Conservation (phyloP, 2,329 filamentous ascomycete genomes). For the Monosporascus sp. region DNA sequence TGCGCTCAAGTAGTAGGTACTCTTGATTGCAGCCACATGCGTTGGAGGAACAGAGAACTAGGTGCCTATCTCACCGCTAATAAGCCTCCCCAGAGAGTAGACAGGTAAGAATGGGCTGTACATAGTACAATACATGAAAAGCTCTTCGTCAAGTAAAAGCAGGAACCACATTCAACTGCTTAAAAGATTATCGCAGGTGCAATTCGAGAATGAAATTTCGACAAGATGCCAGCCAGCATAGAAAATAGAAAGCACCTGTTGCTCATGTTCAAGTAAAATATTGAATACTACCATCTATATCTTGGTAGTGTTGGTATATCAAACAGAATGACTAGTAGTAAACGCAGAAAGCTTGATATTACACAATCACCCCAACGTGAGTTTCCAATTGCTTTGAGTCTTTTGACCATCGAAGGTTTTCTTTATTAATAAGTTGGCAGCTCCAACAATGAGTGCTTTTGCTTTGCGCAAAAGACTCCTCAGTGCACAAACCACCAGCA, state of each 20-base stretch:
- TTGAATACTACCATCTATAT: too few species aligned
- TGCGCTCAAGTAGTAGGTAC: too few species aligned
- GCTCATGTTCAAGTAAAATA: too few species aligned
- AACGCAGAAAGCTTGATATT: not conserved
- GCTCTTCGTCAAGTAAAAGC: too few species aligned
- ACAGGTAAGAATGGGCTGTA: not conserved
- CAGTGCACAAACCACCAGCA: conserved; percentile 14
- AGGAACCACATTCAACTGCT: too few species aligned
- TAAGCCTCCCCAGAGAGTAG: not conserved
- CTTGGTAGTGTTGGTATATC: too few species aligned
- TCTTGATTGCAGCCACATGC: too few species aligned
- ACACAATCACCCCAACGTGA: not conserved
- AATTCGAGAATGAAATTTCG: too few species aligned
- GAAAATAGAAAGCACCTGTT: too few species aligned
- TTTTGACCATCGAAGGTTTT: not conserved
- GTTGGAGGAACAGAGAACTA: not conserved
- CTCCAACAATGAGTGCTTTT: conserved; percentile 38
- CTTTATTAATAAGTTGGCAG: not conserved
- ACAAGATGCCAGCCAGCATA: too few species aligned
- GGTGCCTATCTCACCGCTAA: not conserved
- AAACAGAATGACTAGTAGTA: not conserved
- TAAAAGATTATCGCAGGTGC: too few species aligned
- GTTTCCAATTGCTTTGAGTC: not conserved
- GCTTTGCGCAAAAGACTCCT: conserved; percentile 36
- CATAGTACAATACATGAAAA: not conserved